Evolutionary conservation across 1,284 basidiomycete species (phyloP), one percentile per base, ranked within the genome.

Genomic region (Cryptococcus sp.): DNA sequence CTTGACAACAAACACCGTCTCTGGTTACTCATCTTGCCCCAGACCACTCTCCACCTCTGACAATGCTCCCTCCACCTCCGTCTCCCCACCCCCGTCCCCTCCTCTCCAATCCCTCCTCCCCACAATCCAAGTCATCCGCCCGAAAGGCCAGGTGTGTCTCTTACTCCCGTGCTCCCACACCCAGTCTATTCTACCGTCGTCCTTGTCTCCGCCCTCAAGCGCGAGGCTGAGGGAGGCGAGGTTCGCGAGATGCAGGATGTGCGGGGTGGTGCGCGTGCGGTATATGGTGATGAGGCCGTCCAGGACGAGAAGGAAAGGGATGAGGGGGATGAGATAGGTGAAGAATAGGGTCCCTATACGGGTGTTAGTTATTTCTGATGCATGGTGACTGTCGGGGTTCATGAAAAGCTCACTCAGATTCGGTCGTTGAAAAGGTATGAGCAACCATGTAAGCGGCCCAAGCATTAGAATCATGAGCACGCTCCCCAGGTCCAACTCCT

Each of bases 321-420:
- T 65, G 40, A 75, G 46, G 13, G 72, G 72, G 35, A 75, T 64
- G 20, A 70, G 43, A 48, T 73, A 75, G 28, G 71, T 73, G 62
- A 75, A 68, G 49, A 75, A 60, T 7, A 75, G 60, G 20, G 61
- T 63, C 6, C 45, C 71, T 71, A 52, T 20, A 4, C n/a, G 15
- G 35, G 23, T 8, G 28, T 33, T 9, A 33, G 28, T 33, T 33
- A 9, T 33, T 33, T 9, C 28, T 33, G 9, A 4, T 33, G 28
- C 5, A 4, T 5, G 28, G 28, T 33, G 5, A 33, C 28, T 9
- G 4, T 33, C 4, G 28, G 5, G 38, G n/a, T n/a, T n/a, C 12
- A 49, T 11, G 24, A 12, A 12, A 1, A 37, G 66, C 70, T 63
- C 47, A 74, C 71, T 43, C 8, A 65, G 9, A 18, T 57, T 61